Percentiles rank a stretch among this genome's conserved stretches.
Evolutionary conservation across 1,284 basidiomycete species (phyloP).

Genomic region (Marasmius oreades): DNA sequence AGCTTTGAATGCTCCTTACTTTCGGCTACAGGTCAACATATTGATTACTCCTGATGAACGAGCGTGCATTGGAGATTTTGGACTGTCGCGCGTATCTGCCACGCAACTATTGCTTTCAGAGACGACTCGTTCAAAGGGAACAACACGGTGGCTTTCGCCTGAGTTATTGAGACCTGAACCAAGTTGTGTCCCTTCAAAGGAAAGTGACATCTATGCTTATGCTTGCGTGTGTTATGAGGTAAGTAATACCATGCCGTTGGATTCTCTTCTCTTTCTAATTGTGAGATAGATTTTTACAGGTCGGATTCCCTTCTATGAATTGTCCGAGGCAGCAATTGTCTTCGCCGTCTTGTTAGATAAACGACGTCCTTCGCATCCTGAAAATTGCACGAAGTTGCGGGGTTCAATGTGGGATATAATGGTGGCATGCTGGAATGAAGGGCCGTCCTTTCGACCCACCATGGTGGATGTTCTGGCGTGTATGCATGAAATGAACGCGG

Average conservation of each 20-base stretch:
- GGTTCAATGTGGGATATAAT: not conserved
- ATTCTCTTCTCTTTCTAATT: not conserved
- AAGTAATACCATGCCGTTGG: not conserved
- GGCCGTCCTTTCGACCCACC: not conserved
- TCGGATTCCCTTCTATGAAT: not conserved
- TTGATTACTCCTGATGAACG: not conserved
- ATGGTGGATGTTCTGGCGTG: not conserved
- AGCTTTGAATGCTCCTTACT: not conserved
- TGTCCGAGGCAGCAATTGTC: not conserved
- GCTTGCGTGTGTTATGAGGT: not conserved
- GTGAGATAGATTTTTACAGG: slow-evolving; percentile 1
- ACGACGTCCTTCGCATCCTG: not conserved
- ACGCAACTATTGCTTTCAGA: not conserved
- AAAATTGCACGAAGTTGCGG: not conserved
- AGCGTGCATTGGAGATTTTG: slow-evolving; percentile 1
- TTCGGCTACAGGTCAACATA: not conserved
- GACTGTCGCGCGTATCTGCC: not conserved
- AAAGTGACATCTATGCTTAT: slow-evolving; percentile 2
- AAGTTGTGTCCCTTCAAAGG: not conserved
- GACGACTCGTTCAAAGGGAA: not conserved
- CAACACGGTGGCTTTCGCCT: slow-evolving; percentile 1
- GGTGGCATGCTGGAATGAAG: not conserved
- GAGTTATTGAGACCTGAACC: not conserved
- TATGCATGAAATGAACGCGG: too few relatives aligned
- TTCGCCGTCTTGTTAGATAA: not conserved